A percentile compares a stretch with the other conserved stretches of the same genome.
These are phyloP conservation scores for Leucosporidium creatinivorum DNA, from an alignment of 768 basidiomycete genomes.

Conservation along the genomic window DNA sequence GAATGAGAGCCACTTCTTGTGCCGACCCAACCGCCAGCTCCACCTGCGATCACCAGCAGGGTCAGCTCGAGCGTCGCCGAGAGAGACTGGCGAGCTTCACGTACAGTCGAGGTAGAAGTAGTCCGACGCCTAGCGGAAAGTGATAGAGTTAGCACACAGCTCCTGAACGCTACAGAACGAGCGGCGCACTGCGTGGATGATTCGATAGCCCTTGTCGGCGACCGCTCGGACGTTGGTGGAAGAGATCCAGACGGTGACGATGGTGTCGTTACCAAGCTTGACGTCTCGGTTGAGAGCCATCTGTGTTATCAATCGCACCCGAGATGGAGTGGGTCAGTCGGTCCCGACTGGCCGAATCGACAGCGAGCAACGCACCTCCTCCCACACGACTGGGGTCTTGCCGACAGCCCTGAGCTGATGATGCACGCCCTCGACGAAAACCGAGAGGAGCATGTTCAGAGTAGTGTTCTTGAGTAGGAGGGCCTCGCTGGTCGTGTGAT, in stretches of 20 bases:
- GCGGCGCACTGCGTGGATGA: conserved; percentile 55
- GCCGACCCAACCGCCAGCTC: neutral
- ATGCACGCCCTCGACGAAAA: conserved; percentile 59
- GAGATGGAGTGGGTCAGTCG: no score
- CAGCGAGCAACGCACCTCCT: conserved; percentile 46
- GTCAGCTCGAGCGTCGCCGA: neutral
- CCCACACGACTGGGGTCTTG: conserved; percentile 77
- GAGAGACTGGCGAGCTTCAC: neutral
- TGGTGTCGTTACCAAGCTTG: conserved; percentile 49
- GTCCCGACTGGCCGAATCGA: no score
- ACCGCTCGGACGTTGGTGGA: conserved; percentile 51
- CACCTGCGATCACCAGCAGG: neutral
- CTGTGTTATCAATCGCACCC: no score
- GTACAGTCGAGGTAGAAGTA: conserved; percentile 64
- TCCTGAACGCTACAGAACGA: neutral
- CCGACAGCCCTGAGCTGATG: conserved; percentile 50
- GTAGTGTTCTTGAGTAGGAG: conserved; percentile 52
- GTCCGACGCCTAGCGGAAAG: conserved; percentile 45
- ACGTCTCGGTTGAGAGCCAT: conserved; percentile 58
- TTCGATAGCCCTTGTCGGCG: conserved; percentile 53
- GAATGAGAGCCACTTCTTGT: neutral
- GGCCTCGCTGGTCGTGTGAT: conserved; percentile 54
- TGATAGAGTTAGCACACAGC: neutral
- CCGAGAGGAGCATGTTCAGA: conserved; percentile 57
- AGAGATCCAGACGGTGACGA: conserved; percentile 50